Percentiles rank a stretch among this genome's conserved stretches.
phyloP scores from a whole-genome alignment of 331 rosid species.

The Malus hybrid region DNA sequence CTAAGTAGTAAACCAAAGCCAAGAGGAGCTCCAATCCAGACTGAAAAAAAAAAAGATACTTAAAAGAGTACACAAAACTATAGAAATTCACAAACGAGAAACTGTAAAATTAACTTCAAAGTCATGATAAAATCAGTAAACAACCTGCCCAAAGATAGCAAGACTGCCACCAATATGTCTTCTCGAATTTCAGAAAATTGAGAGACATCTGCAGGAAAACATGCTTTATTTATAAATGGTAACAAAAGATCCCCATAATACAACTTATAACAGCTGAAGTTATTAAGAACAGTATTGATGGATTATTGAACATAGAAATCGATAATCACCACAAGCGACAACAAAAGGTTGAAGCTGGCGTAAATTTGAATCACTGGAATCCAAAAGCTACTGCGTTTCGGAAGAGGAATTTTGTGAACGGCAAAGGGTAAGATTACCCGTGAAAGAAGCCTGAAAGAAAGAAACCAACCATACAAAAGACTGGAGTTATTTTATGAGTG shows the following conservation, averaged over 20 bases:
- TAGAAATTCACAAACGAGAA: neutral
- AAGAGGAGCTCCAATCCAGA: slow-evolving; percentile 86
- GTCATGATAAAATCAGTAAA: slow-evolving; percentile 15
- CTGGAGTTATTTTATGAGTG: neutral
- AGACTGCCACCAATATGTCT: slow-evolving; percentile 71
- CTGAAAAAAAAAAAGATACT: slow-evolving; percentile 47
- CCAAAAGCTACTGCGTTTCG: slow-evolving; percentile 92
- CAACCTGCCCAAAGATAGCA: slow-evolving; percentile 96
- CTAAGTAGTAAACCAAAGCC: slow-evolving; percentile 89
- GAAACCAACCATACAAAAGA: slow-evolving; percentile 10
- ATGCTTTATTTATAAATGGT: neutral
- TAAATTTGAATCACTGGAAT: slow-evolving; percentile 79
- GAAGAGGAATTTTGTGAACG: slow-evolving; percentile 70
- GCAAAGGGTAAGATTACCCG: slow-evolving; percentile 59
- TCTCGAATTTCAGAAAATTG: slow-evolving; percentile 44
- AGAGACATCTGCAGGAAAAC: slow-evolving; percentile 43
- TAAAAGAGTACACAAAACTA: neutral
- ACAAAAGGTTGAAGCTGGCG: slow-evolving; percentile 80
- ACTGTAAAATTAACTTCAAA: neutral
- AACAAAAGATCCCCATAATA: neutral
- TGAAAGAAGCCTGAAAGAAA: slow-evolving; percentile 61
- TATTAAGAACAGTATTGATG: neutral
- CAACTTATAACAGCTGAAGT: neutral
- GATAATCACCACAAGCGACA: slow-evolving; percentile 57
- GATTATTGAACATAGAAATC: neutral